Evolutionary conservation across 768 basidiomycete genomes (phyloP).

Genomic region (Mycena rebaudengoi): DNA sequence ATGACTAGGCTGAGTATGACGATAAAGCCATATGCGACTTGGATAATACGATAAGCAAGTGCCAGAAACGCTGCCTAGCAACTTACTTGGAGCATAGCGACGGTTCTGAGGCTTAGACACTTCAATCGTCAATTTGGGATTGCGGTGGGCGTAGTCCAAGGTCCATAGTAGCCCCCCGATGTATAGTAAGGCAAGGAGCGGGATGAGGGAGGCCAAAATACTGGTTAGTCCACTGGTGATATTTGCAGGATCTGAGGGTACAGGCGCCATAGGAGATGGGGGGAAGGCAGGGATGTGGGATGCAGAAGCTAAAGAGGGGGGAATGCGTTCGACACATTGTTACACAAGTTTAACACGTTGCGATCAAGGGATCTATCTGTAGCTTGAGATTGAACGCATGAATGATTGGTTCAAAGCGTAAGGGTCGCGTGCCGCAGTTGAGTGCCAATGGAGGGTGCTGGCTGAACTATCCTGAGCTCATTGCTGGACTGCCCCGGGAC

Average conservation of each 20-base stretch:
- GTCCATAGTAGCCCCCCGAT: slow-evolving; percentile 59
- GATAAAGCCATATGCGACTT: slow-evolving; percentile 61
- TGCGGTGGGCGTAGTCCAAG: slow-evolving; percentile 53
- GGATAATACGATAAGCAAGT: slow-evolving; percentile 25
- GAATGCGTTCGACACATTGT: not conserved
- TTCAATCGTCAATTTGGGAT: slow-evolving; percentile 61
- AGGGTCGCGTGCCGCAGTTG: no score
- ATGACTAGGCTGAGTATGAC: slow-evolving; percentile 57
- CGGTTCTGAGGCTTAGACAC: slow-evolving; percentile 53
- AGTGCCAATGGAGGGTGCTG: no score
- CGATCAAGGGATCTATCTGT: no score
- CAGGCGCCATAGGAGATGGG: slow-evolving; percentile 15
- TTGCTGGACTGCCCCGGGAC: no score
- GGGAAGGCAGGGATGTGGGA: not conserved
- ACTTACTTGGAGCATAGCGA: slow-evolving; percentile 63
- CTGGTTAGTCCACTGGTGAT: slow-evolving; percentile 46
- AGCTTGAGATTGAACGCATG: no score
- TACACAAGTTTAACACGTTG: slow-evolving; percentile 4
- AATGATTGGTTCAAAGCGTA: no score
- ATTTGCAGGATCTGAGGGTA: slow-evolving; percentile 24
- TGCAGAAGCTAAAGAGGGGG: not conserved
- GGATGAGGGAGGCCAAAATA: slow-evolving; percentile 44
- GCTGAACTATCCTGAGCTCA: no score
- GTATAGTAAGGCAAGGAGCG: slow-evolving; percentile 53
- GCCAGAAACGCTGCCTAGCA: not conserved